A percentile compares a stretch with the other conserved stretches of the same genome.
These are phyloP conservation scores for Trametes punicea DNA, from an alignment of 768 basidiomycete genomes.

Conservation along the genomic window DNA sequence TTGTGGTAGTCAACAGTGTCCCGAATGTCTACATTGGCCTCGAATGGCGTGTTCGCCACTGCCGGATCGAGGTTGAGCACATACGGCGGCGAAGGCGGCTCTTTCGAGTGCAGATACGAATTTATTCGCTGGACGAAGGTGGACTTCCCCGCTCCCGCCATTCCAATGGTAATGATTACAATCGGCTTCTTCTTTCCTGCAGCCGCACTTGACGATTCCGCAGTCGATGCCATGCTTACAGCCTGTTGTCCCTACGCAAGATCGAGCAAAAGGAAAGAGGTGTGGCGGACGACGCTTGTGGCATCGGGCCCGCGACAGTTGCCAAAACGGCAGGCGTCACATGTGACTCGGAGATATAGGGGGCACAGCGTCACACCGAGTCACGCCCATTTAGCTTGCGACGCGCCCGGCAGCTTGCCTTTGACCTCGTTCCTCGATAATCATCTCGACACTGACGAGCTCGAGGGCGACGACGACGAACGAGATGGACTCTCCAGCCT, in stretches of 20 bases:
- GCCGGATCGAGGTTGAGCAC: conserved; percentile 98
- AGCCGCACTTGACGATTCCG: neutral
- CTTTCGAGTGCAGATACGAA: conserved; percentile 75
- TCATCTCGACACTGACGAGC: conserved; percentile 1
- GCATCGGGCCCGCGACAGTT: too few relatives aligned
- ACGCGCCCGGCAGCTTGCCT: neutral
- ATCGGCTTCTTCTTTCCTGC: conserved; percentile 55
- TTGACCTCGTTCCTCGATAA: conserved; percentile 13
- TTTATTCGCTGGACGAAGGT: conserved; percentile 96
- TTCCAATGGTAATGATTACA: conserved; percentile 88
- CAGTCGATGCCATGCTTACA: conserved; percentile 2
- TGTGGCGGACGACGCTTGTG: neutral
- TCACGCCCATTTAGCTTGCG: conserved; percentile 5
- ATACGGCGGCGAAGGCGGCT: conserved; percentile 76
- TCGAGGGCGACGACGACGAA: neutral
- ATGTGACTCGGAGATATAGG: conserved; percentile 1
- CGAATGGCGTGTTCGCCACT: conserved; percentile 86
- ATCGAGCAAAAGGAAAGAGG: neutral
- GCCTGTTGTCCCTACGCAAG: neutral
- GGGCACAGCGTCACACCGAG: conserved; percentile 3
- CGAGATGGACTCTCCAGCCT: conserved; percentile 1
- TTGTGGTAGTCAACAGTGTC: conserved; percentile 97
- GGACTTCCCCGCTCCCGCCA: conserved; percentile 97
- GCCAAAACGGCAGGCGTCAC: conserved; percentile 10
- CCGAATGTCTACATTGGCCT: conserved; percentile 95